Evolutionary conservation across 2,329 filamentous ascomycete species (phyloP).

Genomic region (Botrytis fabae): DNA sequence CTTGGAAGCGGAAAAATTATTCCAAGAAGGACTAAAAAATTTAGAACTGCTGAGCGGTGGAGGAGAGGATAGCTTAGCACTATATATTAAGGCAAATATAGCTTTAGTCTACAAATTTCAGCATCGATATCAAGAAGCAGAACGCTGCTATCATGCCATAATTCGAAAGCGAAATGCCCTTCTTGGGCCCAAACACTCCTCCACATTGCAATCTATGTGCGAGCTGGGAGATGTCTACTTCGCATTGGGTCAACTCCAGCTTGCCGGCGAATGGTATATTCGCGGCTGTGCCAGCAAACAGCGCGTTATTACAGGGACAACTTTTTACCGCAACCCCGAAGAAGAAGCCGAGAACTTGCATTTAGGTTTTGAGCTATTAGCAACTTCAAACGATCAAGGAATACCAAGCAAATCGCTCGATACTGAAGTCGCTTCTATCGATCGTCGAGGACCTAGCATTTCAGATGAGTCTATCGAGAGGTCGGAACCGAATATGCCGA

Average conservation of each 20-base stretch:
- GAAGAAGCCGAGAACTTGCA: constrained; percentile 2
- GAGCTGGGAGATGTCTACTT: constrained; percentile 22
- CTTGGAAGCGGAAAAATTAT: constrained; percentile 21
- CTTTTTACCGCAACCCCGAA: not conserved
- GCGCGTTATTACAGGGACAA: constrained; percentile 5
- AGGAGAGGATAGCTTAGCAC: not conserved
- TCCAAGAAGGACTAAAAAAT: constrained; percentile 5
- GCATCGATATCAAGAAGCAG: not conserved
- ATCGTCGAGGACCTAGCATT: constrained; percentile 11
- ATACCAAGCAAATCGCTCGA: not conserved
- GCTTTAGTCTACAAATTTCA: constrained; percentile 21
- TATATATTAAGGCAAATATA: constrained; percentile 18
- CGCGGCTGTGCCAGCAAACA: not conserved
- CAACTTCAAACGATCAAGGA: constrained; percentile 15
- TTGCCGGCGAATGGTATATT: constrained; percentile 17
- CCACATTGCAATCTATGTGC: constrained; percentile 18
- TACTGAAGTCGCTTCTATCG: not conserved
- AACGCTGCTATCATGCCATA: not conserved
- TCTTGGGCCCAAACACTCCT: constrained; percentile 16
- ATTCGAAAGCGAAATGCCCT: constrained; percentile 10
- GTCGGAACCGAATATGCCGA: not conserved
- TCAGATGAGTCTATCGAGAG: not conserved
- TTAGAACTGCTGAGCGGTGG: not conserved
- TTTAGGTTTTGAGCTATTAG: not conserved
- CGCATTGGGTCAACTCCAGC: not conserved